Percentiles rank a stretch among this genome's conserved stretches.
These are phyloP conservation scores for Leishmania braziliensis DNA, from an alignment of 208 protist species.

Conservation along the genomic window DNA sequence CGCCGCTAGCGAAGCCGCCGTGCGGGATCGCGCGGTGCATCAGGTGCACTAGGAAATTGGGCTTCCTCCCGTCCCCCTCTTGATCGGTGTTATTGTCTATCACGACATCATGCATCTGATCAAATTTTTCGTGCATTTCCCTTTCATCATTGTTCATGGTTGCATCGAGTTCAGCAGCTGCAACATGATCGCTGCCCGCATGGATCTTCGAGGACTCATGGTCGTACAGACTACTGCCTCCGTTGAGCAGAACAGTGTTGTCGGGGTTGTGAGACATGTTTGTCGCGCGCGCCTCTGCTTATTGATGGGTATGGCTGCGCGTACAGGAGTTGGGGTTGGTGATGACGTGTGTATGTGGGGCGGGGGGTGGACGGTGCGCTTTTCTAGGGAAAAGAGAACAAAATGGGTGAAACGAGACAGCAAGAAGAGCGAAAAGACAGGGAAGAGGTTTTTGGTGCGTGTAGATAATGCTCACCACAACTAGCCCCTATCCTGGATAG, in stretches of 20 bases:
- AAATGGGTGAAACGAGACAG: background rate
- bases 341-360: background rate
- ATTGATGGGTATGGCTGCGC: background rate
- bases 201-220: constrained; percentile 1
- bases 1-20: constrained; percentile 49
- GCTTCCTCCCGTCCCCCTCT: background rate
- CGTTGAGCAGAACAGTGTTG: background rate
- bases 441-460: background rate
- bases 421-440: background rate
- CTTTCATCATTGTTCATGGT: background rate
- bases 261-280: background rate
- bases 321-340: background rate
- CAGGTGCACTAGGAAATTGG: background rate
- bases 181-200: background rate
- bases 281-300: background rate
- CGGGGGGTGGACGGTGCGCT: background rate
- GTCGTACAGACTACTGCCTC: background rate
- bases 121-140: constrained; percentile 11
- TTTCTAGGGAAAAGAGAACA: background rate
- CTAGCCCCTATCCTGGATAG: too few species aligned
- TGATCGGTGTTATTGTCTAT: background rate
- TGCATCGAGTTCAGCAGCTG: constrained; percentile 5
- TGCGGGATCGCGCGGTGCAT: constrained; percentile 37
- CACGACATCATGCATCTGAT: constrained; percentile 9
- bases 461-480: too few species aligned